Evolutionary conservation across 2,329 filamentous ascomycete species (phyloP), one percentile per base, ranked within the genome.

Genomic region (Fusarium foetens): DNA sequence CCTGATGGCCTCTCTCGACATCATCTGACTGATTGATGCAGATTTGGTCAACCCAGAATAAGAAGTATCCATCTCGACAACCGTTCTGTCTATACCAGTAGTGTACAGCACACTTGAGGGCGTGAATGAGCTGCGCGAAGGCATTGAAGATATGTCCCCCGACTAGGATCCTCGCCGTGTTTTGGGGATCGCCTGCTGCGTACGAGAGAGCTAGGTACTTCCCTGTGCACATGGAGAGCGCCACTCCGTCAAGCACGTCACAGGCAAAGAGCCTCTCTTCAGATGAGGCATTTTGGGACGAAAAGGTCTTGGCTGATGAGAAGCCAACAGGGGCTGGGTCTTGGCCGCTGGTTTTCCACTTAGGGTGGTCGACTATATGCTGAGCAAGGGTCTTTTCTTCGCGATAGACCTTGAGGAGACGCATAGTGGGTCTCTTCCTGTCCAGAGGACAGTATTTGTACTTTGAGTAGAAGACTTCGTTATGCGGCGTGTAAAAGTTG

Each of bases 31-130:
- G 42, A 19, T 43, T 43, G 42, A 43, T 43, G 10, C 42, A 43
- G 23, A 43, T 43, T 43, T 43, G 42, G 42, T 43, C 42, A 43
- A 43, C 16, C 41, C 41, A 43, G 41, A 43, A 43, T 19, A 43
- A 43, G 4, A 43, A 25, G 41, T 25, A 12, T 23, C 8, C 39
- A 7, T 17, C 14, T 23, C 3, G 23, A 43, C 6, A 43, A 43
- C 41, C 41, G 0, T 8, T 43, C 41, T 43, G 0, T 5, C 0
- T 25, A 25, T 19, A 0, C 23, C 23, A 19, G 41, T 43, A 43
- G 10, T 1, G 2, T 0, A 43, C 23, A 25, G 41, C 41, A 25
- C 10, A 43, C 23, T 43, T 25, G 41, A 43, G 23, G n/a, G 41
- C 41, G 41, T 25, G 41, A 14, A 25, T 6, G 16, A 43, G 23